These are phyloP conservation scores for Meyerozyma guilliermondii DNA, from an alignment of 1,139 yeast species.

Conservation along the genomic window DNA sequence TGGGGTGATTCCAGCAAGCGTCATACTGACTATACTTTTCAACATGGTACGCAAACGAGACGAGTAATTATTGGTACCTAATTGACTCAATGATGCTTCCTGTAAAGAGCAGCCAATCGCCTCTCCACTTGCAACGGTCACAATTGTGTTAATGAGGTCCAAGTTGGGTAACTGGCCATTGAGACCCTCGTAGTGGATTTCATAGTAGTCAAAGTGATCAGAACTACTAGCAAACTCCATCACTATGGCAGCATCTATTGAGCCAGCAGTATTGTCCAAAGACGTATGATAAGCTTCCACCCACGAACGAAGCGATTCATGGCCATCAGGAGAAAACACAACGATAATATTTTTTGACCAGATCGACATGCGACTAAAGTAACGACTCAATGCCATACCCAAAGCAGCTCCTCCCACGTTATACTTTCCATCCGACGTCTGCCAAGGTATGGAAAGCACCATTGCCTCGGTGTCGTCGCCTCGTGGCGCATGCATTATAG, in stretches of 20 bases:
- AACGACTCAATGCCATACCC: conserved; percentile 68
- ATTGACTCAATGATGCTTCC: conserved; percentile 43
- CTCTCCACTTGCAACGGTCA: conserved; percentile 67
- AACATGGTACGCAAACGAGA: conserved; percentile 58
- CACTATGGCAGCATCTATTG: conserved; percentile 87
- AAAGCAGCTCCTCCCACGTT: conserved; percentile 82
- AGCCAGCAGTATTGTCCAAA: conserved; percentile 88
- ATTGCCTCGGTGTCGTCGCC: conserved; percentile 97
- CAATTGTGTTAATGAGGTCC: conserved; percentile 81
- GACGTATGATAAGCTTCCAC: conserved; percentile 90
- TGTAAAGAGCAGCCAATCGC: conserved; percentile 68
- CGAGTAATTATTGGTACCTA: conserved; percentile 41
- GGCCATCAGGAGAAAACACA: conserved; percentile 74
- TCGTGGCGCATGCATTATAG: conserved; percentile 84
- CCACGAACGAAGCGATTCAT: conserved; percentile 74
- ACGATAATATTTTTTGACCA: conserved; percentile 94
- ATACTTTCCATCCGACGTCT: conserved; percentile 47
- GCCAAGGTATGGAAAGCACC: conserved; percentile 89
- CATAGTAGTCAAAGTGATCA: conserved; percentile 72
- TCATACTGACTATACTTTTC: conserved; percentile 62
- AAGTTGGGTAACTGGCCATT: conserved; percentile 95
- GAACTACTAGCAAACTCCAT: conserved; percentile 67
- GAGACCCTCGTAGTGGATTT: conserved; percentile 77
- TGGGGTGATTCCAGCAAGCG: conserved; percentile 61
- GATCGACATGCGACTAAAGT: conserved; percentile 77